These are phyloP conservation scores for Talaromyces verruculosus DNA, from an alignment of 2,329 filamentous ascomycete species.

Conservation along the genomic window DNA sequence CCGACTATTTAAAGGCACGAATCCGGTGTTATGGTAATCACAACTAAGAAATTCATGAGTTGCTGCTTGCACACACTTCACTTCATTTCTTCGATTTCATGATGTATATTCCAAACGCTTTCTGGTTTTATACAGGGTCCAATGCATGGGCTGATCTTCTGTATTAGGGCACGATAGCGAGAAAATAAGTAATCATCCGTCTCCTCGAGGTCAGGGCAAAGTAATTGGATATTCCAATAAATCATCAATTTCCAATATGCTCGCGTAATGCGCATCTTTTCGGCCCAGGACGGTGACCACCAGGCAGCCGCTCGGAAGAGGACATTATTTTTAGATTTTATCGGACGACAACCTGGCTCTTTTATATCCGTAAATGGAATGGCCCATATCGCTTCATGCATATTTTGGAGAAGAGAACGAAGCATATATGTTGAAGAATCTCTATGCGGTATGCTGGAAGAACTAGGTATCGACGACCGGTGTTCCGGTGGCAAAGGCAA, in stretches of 20 bases:
- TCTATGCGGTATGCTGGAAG: constrained; percentile 20
- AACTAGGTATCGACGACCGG: constrained; percentile 16
- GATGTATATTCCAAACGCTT: neutral
- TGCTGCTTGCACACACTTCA: constrained; percentile 3
- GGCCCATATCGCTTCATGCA: constrained; percentile 15
- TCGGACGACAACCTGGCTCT: neutral
- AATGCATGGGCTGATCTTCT: neutral
- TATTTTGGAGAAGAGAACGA: constrained; percentile 18
- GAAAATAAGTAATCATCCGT: neutral
- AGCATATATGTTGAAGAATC: constrained; percentile 17
- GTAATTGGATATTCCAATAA: constrained; percentile 5
- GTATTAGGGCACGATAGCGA: neutral
- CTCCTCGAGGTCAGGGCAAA: neutral
- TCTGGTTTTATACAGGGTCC: neutral
- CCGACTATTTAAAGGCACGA: neutral
- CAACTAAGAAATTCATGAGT: neutral
- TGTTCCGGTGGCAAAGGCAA: constrained; percentile 14
- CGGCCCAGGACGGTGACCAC: constrained; percentile 13
- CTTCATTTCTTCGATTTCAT: constrained; percentile 11
- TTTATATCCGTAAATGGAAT: neutral
- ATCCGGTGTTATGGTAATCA: neutral
- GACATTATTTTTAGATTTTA: neutral
- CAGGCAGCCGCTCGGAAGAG: neutral
- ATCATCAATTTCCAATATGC: constrained; percentile 14
- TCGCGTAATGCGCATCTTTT: constrained; percentile 14